phyloP scores from a whole-genome alignment of 208 protist species.

The Vickermania spadyakhi region DNA sequence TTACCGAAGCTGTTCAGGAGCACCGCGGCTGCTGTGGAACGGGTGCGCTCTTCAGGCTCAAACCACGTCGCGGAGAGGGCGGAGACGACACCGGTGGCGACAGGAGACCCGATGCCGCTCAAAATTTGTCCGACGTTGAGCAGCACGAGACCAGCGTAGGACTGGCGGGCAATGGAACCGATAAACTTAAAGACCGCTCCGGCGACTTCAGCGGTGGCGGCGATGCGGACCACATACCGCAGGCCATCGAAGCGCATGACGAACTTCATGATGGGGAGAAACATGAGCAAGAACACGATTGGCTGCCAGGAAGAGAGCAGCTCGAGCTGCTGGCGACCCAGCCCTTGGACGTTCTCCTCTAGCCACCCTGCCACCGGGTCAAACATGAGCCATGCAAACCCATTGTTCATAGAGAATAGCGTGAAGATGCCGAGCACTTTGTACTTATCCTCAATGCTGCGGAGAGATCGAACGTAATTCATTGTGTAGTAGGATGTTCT shows the following conservation, averaged over 20 bases:
- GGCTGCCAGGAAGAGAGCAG: constrained; percentile 82
- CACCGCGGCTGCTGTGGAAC: constrained; percentile 68
- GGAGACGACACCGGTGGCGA: constrained; percentile 66
- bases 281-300: constrained; percentile 57
- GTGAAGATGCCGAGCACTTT: constrained; percentile 73
- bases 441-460: constrained; percentile 41
- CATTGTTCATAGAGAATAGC: constrained; percentile 79
- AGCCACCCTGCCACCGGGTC: constrained; percentile 71
- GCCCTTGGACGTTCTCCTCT: constrained; percentile 47
- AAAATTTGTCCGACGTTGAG: constrained; percentile 79
- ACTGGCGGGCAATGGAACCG: constrained; percentile 26
- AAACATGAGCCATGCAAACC: constrained; percentile 86
- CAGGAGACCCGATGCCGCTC: constrained; percentile 76
- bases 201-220: constrained; percentile 42
- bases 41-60: constrained; percentile 64
- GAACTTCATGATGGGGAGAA: constrained; percentile 67
- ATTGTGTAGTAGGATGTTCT: too few species aligned
- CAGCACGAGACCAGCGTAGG: constrained; percentile 42
- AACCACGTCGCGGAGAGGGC: constrained; percentile 83
- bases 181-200: constrained; percentile 63
- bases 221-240: constrained; percentile 53
- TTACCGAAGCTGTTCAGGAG: constrained; percentile 80
- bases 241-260: constrained; percentile 69
- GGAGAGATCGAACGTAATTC: neutral
- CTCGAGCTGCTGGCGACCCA: constrained; percentile 41